Conservation (phyloP, 148 eudicot species). For the Limonium bicolor region DNA sequence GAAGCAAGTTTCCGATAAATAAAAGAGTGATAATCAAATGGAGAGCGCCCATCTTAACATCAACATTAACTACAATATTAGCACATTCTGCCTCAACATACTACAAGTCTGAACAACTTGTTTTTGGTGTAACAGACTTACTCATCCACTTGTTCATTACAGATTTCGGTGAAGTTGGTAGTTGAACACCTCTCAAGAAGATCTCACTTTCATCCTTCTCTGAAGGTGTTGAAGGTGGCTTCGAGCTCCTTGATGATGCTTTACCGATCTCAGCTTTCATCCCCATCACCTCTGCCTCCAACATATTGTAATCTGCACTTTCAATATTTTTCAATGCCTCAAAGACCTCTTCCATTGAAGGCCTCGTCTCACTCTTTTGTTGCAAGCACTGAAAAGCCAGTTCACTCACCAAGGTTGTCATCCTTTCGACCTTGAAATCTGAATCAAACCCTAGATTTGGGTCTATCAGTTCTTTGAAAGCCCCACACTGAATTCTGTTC, state of each 20-base stretch:
- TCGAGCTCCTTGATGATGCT: not conserved
- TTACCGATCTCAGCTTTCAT: not conserved
- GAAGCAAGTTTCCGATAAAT: too few relatives aligned
- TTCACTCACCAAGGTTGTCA: conserved; percentile 29
- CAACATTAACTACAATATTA: too few relatives aligned
- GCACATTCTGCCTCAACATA: too few relatives aligned
- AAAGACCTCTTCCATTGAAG: conserved; percentile 34
- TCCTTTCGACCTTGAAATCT: conserved; percentile 15
- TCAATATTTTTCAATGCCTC: conserved; percentile 14
- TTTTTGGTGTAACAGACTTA: conserved; percentile 9
- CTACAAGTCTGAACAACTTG: too few relatives aligned
- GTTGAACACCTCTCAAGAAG: conserved; percentile 5
- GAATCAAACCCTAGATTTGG: conserved; percentile 22
- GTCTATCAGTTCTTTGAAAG: conserved; percentile 24
- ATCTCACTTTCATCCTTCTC: conserved; percentile 12
- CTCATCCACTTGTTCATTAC: conserved; percentile 12
- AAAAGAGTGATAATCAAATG: too few relatives aligned
- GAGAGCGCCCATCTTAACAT: too few relatives aligned
- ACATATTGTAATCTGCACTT: conserved; percentile 8
- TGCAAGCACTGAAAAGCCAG: conserved; percentile 39
- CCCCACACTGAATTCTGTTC: conserved; percentile 19
- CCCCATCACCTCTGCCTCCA: not conserved
- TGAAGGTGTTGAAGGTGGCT: conserved; percentile 3
- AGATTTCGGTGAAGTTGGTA: conserved; percentile 14
- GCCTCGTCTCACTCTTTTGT: conserved; percentile 30